A percentile compares a stretch with the other conserved stretches of the same genome.
Conservation (phyloP, 495 filamentous ascomycete species). For the Talaromyces liani region DNA sequence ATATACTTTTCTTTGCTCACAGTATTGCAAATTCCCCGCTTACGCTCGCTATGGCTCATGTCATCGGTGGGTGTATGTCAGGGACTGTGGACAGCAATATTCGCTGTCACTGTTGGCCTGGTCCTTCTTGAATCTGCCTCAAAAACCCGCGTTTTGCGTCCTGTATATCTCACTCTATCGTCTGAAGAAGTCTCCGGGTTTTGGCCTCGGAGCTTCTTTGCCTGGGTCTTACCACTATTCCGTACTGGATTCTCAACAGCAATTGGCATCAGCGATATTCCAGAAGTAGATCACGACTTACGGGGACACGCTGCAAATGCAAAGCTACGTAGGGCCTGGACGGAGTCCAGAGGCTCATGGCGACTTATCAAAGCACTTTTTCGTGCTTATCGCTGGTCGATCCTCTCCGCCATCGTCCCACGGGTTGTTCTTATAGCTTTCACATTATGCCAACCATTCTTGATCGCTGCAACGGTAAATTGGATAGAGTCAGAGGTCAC, state of each 20-base stretch:
- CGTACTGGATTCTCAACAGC: conserved; percentile 18
- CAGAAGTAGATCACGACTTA: conserved; percentile 14
- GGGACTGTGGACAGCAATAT: conserved; percentile 22
- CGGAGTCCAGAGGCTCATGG: neutral
- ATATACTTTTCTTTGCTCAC: conserved; percentile 51
- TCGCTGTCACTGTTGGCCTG: conserved; percentile 40
- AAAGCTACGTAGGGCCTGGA: neutral
- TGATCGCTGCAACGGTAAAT: conserved; percentile 45
- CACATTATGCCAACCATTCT: conserved; percentile 55
- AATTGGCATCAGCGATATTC: conserved; percentile 22
- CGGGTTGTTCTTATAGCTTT: conserved; percentile 49
- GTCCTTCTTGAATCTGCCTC: conserved; percentile 45
- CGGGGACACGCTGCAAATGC: conserved; percentile 3
- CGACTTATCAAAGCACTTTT: conserved; percentile 28
- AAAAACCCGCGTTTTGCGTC: conserved; percentile 45
- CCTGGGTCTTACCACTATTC: conserved; percentile 53
- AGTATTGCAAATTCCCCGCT: conserved; percentile 47
- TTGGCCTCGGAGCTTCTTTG: conserved; percentile 44
- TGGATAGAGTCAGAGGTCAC: conserved; percentile 37
- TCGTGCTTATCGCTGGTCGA: conserved; percentile 35
- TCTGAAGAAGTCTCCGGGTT: conserved; percentile 49
- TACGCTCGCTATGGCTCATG: conserved; percentile 53
- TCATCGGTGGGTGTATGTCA: conserved; percentile 33
- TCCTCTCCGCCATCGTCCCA: conserved; percentile 43
- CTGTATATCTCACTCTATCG: conserved; percentile 10